Conservation (phyloP, 2,329 filamentous ascomycete genomes). For the Myrmaecium sp. region DNA sequence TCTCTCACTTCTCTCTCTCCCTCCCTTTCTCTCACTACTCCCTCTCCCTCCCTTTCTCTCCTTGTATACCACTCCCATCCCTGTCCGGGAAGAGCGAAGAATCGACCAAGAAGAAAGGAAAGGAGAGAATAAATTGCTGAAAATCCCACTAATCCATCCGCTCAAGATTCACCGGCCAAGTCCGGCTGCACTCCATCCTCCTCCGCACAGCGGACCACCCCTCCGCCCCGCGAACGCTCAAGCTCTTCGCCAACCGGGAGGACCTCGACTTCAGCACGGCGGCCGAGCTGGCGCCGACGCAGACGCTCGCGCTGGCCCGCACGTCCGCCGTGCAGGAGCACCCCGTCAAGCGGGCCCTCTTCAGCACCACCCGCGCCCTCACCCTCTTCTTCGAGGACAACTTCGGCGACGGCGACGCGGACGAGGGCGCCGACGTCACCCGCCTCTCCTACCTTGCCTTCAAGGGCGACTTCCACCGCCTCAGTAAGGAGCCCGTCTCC, state of each 20-base stretch:
- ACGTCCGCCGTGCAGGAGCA: constrained; percentile 75
- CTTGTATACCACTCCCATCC: no score
- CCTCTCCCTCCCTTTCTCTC: no score
- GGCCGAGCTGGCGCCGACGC: constrained; percentile 51
- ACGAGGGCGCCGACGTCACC: constrained; percentile 58
- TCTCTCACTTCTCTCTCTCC: no score
- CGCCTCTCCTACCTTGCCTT: constrained; percentile 74
- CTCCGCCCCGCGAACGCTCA: constrained; percentile 64
- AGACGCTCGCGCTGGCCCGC: constrained; percentile 61
- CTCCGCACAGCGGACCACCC: constrained; percentile 58
- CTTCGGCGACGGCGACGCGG: constrained; percentile 55
- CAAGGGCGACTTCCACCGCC: constrained; percentile 81
- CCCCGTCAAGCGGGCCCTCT: constrained; percentile 71
- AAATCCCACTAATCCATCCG: constrained; percentile 2
- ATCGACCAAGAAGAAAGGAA: neutral
- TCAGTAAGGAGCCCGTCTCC: constrained; percentile 66
- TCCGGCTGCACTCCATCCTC: constrained; percentile 80
- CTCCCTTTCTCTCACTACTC: no score
- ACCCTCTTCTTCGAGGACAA: constrained; percentile 87
- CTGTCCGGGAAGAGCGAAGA: neutral
- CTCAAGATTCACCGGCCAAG: constrained; percentile 71
- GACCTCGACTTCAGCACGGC: constrained; percentile 73
- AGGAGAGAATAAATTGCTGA: neutral
- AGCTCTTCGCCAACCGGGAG: constrained; percentile 73
- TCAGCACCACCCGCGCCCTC: constrained; percentile 69